These are phyloP conservation scores for Sclerotinia trifoliorum DNA, from an alignment of 2,329 filamentous ascomycete species.

Conservation along the genomic window DNA sequence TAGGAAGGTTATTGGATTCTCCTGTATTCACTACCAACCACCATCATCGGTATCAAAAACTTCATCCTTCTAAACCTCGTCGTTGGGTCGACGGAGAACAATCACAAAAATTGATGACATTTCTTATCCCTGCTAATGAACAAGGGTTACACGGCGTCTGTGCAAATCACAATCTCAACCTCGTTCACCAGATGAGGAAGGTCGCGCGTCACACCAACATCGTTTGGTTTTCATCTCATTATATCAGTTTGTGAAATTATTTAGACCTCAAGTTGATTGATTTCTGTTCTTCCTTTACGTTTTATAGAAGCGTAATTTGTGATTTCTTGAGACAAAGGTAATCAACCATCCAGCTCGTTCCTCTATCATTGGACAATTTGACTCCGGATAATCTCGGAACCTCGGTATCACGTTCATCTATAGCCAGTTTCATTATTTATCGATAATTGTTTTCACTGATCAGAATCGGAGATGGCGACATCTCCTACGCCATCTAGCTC, in stretches of 20 bases:
- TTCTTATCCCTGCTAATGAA: neutral
- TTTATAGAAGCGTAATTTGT: neutral
- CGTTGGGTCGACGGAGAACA: neutral
- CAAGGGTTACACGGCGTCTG: slow-evolving; percentile 4
- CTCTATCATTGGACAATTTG: neutral
- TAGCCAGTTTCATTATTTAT: neutral
- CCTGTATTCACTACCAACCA: neutral
- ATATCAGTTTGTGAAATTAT: neutral
- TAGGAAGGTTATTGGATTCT: neutral
- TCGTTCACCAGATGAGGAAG: slow-evolving; percentile 7
- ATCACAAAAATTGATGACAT: neutral
- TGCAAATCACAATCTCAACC: slow-evolving; percentile 8
- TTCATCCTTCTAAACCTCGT: neutral
- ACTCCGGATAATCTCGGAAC: slow-evolving; percentile 6
- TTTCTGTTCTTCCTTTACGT: neutral
- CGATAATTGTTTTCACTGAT: neutral
- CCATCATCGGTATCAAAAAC: neutral
- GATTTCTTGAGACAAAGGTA: neutral
- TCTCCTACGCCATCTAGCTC: slow-evolving; percentile 4
- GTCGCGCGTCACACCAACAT: slow-evolving; percentile 17
- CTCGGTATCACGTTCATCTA: slow-evolving; percentile 18
- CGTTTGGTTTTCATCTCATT: neutral
- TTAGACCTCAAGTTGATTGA: neutral
- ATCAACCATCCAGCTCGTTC: neutral
- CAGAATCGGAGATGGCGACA: slow-evolving; percentile 6